Base-by-base conservation (phyloP, 23 red algal species). In the Gracilaria domingensis region DNA sequence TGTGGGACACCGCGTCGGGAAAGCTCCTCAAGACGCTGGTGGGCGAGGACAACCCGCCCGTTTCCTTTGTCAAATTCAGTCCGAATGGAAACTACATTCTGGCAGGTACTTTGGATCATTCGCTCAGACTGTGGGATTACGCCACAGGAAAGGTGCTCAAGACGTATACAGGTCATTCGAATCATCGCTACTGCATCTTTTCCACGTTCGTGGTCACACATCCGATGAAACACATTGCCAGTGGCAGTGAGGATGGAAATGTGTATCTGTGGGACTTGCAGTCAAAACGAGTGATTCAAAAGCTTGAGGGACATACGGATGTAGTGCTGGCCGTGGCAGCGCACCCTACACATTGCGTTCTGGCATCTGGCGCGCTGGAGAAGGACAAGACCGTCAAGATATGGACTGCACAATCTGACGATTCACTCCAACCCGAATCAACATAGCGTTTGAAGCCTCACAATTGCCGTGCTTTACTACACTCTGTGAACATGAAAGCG, bases 251-350 rank as follows among this genome's bases (percentile, higher is more conserved):
- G 83, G 93, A 96, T 53, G 60, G 81, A 28, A 47, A 33, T 50
- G 86, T 96, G 8, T 96, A 96, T 67, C 35, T 99, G 59, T 99
- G 97, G 97, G 91, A 99, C 55, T 54, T 96, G 40, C 97, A 99
- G 45, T 82, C 94, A 36, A 95, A 84, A 62, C 56, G 84, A 45
- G 66, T 99, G 51, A 88, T 96, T 32, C 97, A 99, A 69, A 77
- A 80, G 40, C 84, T 99, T 0, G 34, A 61, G 26, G 97, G 81
- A 16, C 97, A 99, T 65, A 96, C 84, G 44, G 93, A 95, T 51
- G 92, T 94, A 5, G 97, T 99, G 48, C 66, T 99, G 0, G 90
- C 93, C 29, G 93, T 99, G 2, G 89, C 93, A 55, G 93, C 97
- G 3, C 97, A 99, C 65, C 97, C 97, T 49, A 75, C 37, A 21